These are phyloP conservation scores for Fusarium xylarioides DNA, from an alignment of 2,329 filamentous ascomycete genomes.

Conservation along the genomic window DNA sequence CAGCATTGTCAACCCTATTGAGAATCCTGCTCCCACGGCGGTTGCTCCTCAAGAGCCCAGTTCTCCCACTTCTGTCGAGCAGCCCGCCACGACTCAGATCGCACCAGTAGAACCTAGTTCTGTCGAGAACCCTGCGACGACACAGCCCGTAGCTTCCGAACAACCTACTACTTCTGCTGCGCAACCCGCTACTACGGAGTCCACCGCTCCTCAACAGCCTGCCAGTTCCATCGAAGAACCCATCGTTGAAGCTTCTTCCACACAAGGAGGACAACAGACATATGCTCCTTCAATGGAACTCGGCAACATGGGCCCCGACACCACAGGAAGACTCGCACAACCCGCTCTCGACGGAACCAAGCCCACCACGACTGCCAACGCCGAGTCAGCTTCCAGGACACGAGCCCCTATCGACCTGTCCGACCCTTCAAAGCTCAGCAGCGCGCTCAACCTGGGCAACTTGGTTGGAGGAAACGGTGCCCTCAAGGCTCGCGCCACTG, in stretches of 20 bases:
- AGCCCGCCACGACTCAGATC: background rate
- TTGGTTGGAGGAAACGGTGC: conserved; percentile 38
- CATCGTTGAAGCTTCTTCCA: background rate
- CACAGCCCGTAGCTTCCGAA: background rate
- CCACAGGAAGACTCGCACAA: conserved; percentile 13
- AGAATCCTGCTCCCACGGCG: background rate
- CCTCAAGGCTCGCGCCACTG: conserved; percentile 31
- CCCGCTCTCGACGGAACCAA: conserved; percentile 21
- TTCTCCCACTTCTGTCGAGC: background rate
- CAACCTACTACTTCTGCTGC: background rate
- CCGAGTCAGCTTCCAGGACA: conserved; percentile 25
- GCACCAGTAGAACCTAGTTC: background rate
- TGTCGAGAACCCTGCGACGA: background rate
- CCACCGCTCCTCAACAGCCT: background rate
- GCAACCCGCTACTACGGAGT: background rate
- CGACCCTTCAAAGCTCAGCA: conserved; percentile 52
- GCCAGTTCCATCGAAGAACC: background rate
- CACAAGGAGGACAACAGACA: conserved; percentile 3
- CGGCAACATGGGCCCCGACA: conserved; percentile 33
- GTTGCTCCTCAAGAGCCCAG: background rate
- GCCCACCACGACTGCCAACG: conserved; percentile 29
- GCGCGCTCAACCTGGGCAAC: conserved; percentile 56
- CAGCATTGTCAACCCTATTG: background rate
- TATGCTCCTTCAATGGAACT: conserved; percentile 34
- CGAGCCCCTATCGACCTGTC: conserved; percentile 49